A percentile compares a stretch with the other conserved stretches of the same genome.
Conservation (phyloP, 2,329 filamentous ascomycete genomes). For the Exutisphaerella laricina region DNA sequence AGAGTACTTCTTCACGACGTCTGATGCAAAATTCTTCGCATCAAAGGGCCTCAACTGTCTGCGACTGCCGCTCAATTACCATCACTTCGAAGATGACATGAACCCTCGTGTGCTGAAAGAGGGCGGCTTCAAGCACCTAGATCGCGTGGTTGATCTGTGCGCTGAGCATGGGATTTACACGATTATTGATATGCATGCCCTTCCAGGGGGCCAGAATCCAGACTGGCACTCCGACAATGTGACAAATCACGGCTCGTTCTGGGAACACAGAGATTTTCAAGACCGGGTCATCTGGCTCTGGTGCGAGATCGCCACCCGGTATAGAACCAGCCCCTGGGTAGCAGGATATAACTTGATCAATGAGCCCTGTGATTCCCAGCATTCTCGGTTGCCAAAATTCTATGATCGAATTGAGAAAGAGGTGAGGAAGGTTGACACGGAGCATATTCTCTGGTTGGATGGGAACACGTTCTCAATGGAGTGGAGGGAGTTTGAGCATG, state of each 20-base stretch:
- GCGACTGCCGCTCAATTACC: slow-evolving; percentile 57
- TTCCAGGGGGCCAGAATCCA: slow-evolving; percentile 47
- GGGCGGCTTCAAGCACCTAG: slow-evolving; percentile 46
- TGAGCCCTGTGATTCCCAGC: slow-evolving; percentile 46
- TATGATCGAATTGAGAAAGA: slow-evolving; percentile 45
- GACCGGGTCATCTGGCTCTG: slow-evolving; percentile 48
- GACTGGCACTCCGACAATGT: slow-evolving; percentile 49
- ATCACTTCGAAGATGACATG: slow-evolving; percentile 49
- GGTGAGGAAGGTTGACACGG: slow-evolving; percentile 43
- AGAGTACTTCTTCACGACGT: slow-evolving; percentile 55
- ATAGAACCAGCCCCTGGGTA: slow-evolving; percentile 42
- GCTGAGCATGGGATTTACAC: slow-evolving; percentile 45
- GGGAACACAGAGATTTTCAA: slow-evolving; percentile 49
- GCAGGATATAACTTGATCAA: slow-evolving; percentile 51
- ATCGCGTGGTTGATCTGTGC: slow-evolving; percentile 46
- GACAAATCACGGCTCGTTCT: slow-evolving; percentile 44
- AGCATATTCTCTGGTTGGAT: slow-evolving; percentile 44
- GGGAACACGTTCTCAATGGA: slow-evolving; percentile 38
- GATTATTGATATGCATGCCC: slow-evolving; percentile 47
- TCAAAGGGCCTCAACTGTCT: slow-evolving; percentile 54
- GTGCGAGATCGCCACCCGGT: slow-evolving; percentile 43
- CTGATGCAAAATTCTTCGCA: slow-evolving; percentile 55
- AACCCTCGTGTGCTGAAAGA: slow-evolving; percentile 46
- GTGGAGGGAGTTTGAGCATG: slow-evolving; percentile 38
- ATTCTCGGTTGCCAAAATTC: slow-evolving; percentile 42